phyloP scores from a whole-genome alignment of 106 monocot species.

The Acorus gramineus region DNA sequence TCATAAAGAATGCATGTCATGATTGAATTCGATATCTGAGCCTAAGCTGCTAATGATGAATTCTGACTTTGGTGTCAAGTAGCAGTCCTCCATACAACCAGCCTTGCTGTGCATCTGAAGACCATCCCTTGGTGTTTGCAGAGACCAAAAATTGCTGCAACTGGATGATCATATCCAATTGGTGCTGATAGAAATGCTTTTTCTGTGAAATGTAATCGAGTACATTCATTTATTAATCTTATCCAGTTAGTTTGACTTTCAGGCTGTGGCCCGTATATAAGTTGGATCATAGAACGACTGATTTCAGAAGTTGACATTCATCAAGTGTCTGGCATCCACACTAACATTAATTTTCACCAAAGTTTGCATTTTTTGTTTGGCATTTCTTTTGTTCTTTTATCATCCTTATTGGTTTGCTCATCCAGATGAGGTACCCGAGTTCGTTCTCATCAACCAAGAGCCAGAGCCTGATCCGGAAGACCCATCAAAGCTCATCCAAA shows the following conservation, averaged over 20 bases:
- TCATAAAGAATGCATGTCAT: too few species aligned
- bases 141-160: too few species aligned
- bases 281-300: not conserved
- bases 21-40: too few species aligned
- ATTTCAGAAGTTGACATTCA: not conserved
- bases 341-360: not conserved
- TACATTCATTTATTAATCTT: not conserved
- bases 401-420: not conserved
- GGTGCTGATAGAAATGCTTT: too few species aligned
- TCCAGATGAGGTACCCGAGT: slow-evolving; percentile 65
- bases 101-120: too few species aligned
- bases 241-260: not conserved
- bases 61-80: too few species aligned
- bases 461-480: slow-evolving; percentile 81
- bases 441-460: slow-evolving; percentile 77
- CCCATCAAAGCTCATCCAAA: slow-evolving; percentile 61
- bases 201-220: too few species aligned
- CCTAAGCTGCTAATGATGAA: too few species aligned
- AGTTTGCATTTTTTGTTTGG: not conserved
- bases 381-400: not conserved
- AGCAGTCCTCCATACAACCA: too few species aligned
- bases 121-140: too few species aligned
- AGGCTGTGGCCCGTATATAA: not conserved
- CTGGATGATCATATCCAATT: too few species aligned
- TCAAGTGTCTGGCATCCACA: too few species aligned